A percentile compares a stretch with the other conserved stretches of the same genome.
phyloP scores from a whole-genome alignment of 371 early-diverging fungal species.

The Rozella allomycis region DNA sequence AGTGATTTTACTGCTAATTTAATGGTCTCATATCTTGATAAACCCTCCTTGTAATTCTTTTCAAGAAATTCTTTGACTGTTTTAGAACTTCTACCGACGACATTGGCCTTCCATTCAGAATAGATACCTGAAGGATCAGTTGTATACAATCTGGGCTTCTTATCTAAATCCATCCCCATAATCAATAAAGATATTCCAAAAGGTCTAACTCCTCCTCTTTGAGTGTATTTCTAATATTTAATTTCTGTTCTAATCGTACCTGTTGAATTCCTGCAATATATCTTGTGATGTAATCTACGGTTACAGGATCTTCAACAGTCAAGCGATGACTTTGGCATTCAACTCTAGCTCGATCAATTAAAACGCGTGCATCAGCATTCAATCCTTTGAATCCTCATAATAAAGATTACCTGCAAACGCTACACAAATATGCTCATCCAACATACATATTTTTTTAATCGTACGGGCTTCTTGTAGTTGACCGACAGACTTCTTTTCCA shows the following conservation, averaged over 20 bases:
- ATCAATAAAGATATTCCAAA: constrained; percentile 96
- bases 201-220: constrained; percentile 94
- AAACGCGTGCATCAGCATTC: constrained; percentile 86
- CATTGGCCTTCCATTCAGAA: constrained; percentile 93
- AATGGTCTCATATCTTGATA: constrained; percentile 52
- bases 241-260: constrained; percentile 18
- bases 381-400: constrained; percentile 30
- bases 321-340: constrained; percentile 93
- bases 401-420: constrained; percentile 67
- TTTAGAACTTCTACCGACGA: constrained; percentile 88
- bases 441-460: constrained; percentile 80
- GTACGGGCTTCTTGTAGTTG: constrained; percentile 93
- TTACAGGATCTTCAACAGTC: constrained; percentile 90
- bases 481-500: constrained; percentile 88
- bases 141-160: constrained; percentile 79
- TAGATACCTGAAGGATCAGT: constrained; percentile 99
- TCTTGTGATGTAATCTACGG: constrained; percentile 91
- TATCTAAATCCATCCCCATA: constrained; percentile 73
- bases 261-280: constrained; percentile 92
- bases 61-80: constrained; percentile 93
- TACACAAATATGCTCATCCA: constrained; percentile 89
- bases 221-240: constrained; percentile 77
- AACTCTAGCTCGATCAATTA: constrained; percentile 87
- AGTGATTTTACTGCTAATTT: constrained; percentile 78
- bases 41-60: constrained; percentile 75